A percentile compares a stretch with the other conserved stretches of the same genome.
These are phyloP conservation scores for Aspergillus clavatus DNA, from an alignment of 2,329 filamentous ascomycete genomes.

Conservation along the genomic window DNA sequence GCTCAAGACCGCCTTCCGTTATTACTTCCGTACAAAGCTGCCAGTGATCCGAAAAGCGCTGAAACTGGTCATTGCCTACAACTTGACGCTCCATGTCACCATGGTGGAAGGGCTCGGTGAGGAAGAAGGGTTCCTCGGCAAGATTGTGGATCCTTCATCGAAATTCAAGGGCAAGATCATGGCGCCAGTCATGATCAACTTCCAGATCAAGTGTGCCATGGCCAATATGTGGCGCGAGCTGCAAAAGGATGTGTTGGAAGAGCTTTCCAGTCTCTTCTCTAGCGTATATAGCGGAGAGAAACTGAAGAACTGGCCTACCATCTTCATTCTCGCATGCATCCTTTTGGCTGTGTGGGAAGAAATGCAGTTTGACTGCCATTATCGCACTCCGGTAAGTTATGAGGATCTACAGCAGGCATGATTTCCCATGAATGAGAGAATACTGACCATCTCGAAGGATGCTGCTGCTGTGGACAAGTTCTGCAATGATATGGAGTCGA, in stretches of 20 bases:
- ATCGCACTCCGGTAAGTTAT: conserved; percentile 64
- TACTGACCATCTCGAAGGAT: conserved; percentile 46
- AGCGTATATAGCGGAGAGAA: conserved; percentile 96
- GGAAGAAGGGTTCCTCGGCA: conserved; percentile 70
- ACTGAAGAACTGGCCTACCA: conserved; percentile 97
- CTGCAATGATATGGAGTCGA: conserved; percentile 94
- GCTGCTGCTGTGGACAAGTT: conserved; percentile 83
- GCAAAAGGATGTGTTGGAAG: conserved; percentile 92
- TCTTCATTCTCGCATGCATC: conserved; percentile 94
- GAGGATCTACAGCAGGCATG: not conserved
- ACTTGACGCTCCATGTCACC: conserved; percentile 88
- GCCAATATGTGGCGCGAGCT: conserved; percentile 98
- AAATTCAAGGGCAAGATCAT: conserved; percentile 87
- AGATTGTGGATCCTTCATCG: conserved; percentile 79
- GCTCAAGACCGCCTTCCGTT: conserved; percentile 91
- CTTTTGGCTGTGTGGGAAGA: conserved; percentile 94
- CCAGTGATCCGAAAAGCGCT: conserved; percentile 91
- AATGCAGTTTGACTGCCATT: conserved; percentile 98
- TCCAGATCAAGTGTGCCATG: conserved; percentile 96
- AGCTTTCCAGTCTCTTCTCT: conserved; percentile 88
- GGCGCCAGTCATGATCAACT: conserved; percentile 98
- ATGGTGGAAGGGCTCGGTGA: conserved; percentile 86
- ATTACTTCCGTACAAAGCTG: conserved; percentile 81
- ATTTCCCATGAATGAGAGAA: not conserved
- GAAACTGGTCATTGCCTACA: conserved; percentile 93